A percentile compares a stretch with the other conserved stretches of the same genome.
Evolutionary conservation across 495 filamentous ascomycete species (phyloP).

Genomic region (Penicillium steckii): DNA sequence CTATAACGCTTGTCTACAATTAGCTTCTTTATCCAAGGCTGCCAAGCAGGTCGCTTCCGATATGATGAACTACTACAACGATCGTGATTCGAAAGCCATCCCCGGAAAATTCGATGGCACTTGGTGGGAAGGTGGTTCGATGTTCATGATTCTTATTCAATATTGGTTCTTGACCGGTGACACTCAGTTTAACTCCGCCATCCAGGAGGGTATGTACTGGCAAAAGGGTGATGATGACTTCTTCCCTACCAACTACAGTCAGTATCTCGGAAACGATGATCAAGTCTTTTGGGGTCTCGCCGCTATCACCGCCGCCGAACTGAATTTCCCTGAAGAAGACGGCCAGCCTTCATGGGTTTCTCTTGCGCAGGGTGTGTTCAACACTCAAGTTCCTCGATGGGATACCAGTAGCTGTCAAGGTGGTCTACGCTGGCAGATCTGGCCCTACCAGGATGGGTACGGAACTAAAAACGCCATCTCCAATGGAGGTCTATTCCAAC

Average conservation of each 20-base stretch:
- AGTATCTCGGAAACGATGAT: constrained; percentile 65
- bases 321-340: constrained; percentile 64
- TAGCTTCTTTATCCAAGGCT: constrained; percentile 60
- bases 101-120: constrained; percentile 64
- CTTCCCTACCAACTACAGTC: constrained; percentile 54
- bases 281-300: constrained; percentile 81
- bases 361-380: constrained; percentile 60
- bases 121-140: constrained; percentile 77
- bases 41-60: constrained; percentile 62
- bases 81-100: constrained; percentile 57
- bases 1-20: background rate
- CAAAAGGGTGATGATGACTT: constrained; percentile 70
- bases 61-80: constrained; percentile 65
- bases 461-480: constrained; percentile 78
- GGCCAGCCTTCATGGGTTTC: constrained; percentile 60
- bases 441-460: constrained; percentile 76
- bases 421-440: constrained; percentile 85
- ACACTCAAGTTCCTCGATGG: constrained; percentile 68
- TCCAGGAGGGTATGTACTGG: constrained; percentile 61
- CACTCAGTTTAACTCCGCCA: constrained; percentile 62
- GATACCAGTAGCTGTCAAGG: constrained; percentile 65
- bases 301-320: constrained; percentile 70
- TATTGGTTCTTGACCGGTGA: constrained; percentile 80
- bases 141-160: constrained; percentile 73
- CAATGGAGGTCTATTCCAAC: constrained; percentile 77